Evolutionary conservation across 1,284 basidiomycete species (phyloP).

Genomic region (Exobasidium cylindrosporum): DNA sequence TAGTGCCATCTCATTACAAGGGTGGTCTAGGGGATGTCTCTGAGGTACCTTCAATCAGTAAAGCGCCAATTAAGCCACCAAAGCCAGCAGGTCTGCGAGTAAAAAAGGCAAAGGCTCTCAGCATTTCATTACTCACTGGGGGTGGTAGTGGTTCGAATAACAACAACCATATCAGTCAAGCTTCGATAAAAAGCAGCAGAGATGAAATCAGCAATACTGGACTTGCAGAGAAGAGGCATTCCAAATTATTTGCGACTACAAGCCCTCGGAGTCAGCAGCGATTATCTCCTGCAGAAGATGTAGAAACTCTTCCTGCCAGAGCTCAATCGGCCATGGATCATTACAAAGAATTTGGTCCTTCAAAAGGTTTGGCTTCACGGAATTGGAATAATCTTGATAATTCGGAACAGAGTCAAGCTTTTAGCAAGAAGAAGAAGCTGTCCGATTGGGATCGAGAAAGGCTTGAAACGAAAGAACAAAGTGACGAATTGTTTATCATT

Average conservation of each 20-base stretch:
- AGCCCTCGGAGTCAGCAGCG: background rate
- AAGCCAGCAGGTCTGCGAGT: slow-evolving; percentile 11
- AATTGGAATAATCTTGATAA: background rate
- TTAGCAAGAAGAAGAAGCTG: background rate
- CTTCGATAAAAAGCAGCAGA: background rate
- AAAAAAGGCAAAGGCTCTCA: slow-evolving; percentile 14
- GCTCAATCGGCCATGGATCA: background rate
- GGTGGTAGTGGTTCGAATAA: background rate
- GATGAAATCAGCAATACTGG: background rate
- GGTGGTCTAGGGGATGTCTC: background rate
- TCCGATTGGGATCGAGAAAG: too few species aligned
- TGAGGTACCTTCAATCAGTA: background rate
- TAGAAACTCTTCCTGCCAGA: background rate
- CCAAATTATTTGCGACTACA: background rate
- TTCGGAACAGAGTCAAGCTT: background rate
- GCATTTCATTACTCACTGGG: slow-evolving; percentile 15
- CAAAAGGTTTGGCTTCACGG: background rate
- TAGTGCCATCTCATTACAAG: background rate
- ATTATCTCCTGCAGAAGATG: background rate
- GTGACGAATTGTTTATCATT: background rate
- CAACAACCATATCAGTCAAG: background rate
- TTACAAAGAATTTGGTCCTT: background rate
- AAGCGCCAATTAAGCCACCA: slow-evolving; percentile 3
- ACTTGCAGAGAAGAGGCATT: background rate
- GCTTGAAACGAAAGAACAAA: background rate